phyloP scores from a whole-genome alignment of 2,329 filamentous ascomycete genomes.

The Colletotrichum tropicicola region DNA sequence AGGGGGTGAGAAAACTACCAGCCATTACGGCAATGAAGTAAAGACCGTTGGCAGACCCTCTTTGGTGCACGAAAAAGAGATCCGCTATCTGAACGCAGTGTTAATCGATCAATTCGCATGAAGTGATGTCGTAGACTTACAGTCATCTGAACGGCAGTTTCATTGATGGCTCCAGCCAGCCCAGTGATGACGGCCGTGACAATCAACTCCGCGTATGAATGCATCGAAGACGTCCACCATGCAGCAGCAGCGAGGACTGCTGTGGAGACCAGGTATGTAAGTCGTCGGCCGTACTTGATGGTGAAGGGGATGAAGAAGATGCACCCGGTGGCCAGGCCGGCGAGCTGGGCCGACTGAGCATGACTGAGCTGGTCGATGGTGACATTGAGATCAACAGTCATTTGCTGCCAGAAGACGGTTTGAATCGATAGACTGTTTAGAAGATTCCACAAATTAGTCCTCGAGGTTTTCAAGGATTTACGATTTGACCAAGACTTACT shows the following conservation, averaged over 20 bases:
- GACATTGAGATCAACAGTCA: constrained; percentile 40
- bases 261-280: constrained; percentile 37
- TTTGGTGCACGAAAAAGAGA: constrained; percentile 41
- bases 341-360: constrained; percentile 38
- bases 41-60: constrained; percentile 40
- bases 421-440: constrained; percentile 31
- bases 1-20: constrained; percentile 39
- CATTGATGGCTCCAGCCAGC: constrained; percentile 47
- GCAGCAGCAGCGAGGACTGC: constrained; percentile 27
- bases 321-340: constrained; percentile 43
- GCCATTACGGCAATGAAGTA: constrained; percentile 42
- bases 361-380: constrained; percentile 36
- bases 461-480: too few relatives aligned
- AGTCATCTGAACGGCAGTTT: constrained; percentile 48
- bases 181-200: constrained; percentile 37
- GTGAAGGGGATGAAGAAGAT: constrained; percentile 45
- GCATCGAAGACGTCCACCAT: constrained; percentile 26
- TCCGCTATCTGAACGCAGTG: constrained; percentile 41
- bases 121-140: neutral
- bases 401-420: constrained; percentile 43
- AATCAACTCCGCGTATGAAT: constrained; percentile 22
- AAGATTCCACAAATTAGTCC: too few relatives aligned
- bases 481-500: constrained; percentile 17
- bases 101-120: neutral
- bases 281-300: constrained; percentile 44